Base-by-base conservation (phyloP, 2,329 filamentous ascomycete species). In the Paecilomyces niveus region DNA sequence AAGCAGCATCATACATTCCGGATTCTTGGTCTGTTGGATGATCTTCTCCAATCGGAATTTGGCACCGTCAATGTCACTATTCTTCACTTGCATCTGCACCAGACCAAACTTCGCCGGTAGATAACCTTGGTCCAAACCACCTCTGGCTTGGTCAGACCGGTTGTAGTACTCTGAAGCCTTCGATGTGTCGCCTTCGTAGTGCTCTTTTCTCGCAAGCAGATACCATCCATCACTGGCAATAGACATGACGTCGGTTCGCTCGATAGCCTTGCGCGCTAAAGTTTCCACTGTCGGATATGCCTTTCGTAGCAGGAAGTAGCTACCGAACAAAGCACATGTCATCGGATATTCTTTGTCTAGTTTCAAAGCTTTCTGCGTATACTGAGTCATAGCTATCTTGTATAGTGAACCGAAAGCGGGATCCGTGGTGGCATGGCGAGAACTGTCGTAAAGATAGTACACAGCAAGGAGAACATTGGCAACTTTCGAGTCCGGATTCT, bases 211-310 rank as follows among this genome's bases (percentile, higher is more conserved):
- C 29, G 92, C 94, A 49, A 97, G 84, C 8, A 97, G 78, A 74
- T 97, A 99, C 92, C 93, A 97, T 35, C 94, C 95, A 71, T 99
- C 95, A 75, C 93, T 96, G 24, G 93, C 93, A 72, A 97, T 91
- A 3, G 92, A 90, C 72, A 96, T 96, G 65, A 97, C 90, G 70
- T 99, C 94, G 2, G 94, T 97, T 67, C 90, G 88, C 69, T 97
- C 91, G 62, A 99, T 97, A 6, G 94, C 92, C 72, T 94, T 94
- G 71, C 92, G 89, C 7, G 93, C 90, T 18, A 99, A 81, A 21
- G 87, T 86, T 64, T 97, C 92, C 9, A 94, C 92, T 60, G 91
- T 92, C 24, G 85, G 77, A 74, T 91, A 88, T 8, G 86, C 85
- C 71, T 92, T 95, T 67, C 89, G 85, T 1, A 91, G 87, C 29